phyloP scores from a whole-genome alignment of 202 grass and related monocot genomes.

The Schoenoplectus triqueter region DNA sequence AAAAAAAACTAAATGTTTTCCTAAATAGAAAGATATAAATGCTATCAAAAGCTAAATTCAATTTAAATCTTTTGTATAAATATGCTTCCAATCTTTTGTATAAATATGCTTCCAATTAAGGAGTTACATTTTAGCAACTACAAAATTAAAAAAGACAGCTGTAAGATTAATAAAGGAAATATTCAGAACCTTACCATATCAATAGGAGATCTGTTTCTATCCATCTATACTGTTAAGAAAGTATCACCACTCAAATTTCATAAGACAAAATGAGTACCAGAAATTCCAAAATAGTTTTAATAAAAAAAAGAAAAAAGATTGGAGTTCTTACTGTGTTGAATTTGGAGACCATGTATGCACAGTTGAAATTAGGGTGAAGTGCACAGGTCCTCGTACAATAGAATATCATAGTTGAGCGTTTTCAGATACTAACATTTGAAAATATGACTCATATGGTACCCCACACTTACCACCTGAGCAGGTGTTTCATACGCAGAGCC shows the following conservation, averaged over 20 bases:
- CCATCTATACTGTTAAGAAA: constrained; percentile 58
- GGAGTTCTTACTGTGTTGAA: constrained; percentile 57
- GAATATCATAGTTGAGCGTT: constrained; percentile 88
- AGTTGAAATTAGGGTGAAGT: constrained; percentile 80
- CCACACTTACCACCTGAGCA: constrained; percentile 79
- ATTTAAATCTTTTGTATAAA: too few species aligned
- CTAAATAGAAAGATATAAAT: too few species aligned
- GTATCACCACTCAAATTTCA: constrained; percentile 32
- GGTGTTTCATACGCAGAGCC: constrained; percentile 66
- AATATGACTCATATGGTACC: constrained; percentile 77
- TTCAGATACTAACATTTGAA: constrained; percentile 60
- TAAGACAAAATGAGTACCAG: background rate
- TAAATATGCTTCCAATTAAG: too few species aligned
- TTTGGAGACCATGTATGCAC: constrained; percentile 69
- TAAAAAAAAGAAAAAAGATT: background rate
- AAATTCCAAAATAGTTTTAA: constrained; percentile 9
- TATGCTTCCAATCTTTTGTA: too few species aligned
- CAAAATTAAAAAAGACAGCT: too few species aligned
- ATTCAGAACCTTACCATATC: too few species aligned
- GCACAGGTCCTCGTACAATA: constrained; percentile 72
- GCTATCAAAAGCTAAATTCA: too few species aligned
- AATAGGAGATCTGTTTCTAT: constrained; percentile 52
- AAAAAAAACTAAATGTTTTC: too few species aligned
- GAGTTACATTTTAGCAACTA: too few species aligned
- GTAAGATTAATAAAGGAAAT: too few species aligned